Evolutionary conservation across 352 stramenopile genomes (phyloP).

Genomic region (Thalassiosira oceanica): DNA sequence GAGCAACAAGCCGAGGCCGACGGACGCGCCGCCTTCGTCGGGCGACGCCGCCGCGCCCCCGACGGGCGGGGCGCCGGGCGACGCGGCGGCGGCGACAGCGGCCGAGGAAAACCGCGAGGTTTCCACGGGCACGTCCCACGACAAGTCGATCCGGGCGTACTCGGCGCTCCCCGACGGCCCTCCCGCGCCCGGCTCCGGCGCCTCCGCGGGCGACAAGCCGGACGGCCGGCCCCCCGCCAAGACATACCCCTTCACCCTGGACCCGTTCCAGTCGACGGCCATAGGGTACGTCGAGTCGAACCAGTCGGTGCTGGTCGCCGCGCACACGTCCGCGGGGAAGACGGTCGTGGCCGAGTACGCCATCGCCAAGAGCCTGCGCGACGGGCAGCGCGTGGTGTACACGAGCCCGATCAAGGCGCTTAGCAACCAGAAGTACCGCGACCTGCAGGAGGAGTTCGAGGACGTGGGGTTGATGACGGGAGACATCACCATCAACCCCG

Average conservation of each 20-base stretch:
- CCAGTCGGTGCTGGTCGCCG: constrained; percentile 90
- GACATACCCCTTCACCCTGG: constrained; percentile 86
- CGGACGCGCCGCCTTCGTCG: neutral
- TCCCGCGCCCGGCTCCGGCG: too few relatives aligned
- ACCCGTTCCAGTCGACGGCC: constrained; percentile 97
- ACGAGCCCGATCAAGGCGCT: constrained; percentile 98
- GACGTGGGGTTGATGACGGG: constrained; percentile 97
- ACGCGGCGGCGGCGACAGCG: too few relatives aligned
- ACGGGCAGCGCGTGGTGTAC: constrained; percentile 91
- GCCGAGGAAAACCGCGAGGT: constrained; percentile 80
- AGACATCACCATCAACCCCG: constrained; percentile 94
- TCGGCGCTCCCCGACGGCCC: constrained; percentile 83
- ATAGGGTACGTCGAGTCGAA: constrained; percentile 88
- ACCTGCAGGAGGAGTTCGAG: constrained; percentile 88
- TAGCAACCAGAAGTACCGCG: constrained; percentile 98
- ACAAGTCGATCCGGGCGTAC: constrained; percentile 95
- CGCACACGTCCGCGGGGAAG: constrained; percentile 96
- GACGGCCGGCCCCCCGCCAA: constrained; percentile 61
- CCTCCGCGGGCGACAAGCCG: too few relatives aligned
- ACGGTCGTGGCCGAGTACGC: constrained; percentile 98
- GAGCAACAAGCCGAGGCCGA: constrained; percentile 6
- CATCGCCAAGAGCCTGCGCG: constrained; percentile 90
- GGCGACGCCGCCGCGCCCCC: too few relatives aligned
- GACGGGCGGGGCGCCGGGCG: too few relatives aligned
- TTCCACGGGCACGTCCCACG: constrained; percentile 89